These are phyloP conservation scores for Sphaerosporella brunnea DNA, from an alignment of 495 filamentous ascomycete genomes.

Conservation along the genomic window DNA sequence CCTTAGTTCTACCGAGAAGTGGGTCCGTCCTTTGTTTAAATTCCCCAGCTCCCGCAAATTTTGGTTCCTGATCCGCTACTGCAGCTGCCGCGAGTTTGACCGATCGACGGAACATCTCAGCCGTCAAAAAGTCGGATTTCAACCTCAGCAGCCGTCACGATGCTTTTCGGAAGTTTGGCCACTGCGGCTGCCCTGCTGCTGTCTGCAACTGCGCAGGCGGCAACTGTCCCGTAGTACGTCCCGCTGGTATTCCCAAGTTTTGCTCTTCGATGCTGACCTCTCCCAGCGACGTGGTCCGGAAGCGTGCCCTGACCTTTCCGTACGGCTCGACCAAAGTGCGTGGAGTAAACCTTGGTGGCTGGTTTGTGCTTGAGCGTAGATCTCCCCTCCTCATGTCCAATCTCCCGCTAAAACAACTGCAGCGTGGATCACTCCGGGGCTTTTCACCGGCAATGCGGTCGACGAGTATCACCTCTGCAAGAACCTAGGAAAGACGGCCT, in stretches of 20 bases:
- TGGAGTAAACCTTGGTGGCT: constrained; percentile 61
- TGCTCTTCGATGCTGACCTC: background rate
- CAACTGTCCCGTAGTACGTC: background rate
- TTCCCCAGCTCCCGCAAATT: too few species aligned
- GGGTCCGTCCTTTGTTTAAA: too few species aligned
- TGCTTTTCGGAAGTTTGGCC: background rate
- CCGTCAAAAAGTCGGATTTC: too few species aligned
- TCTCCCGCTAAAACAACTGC: constrained; percentile 8
- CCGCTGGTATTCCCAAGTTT: background rate
- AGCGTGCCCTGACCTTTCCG: constrained; percentile 13
- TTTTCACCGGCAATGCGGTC: constrained; percentile 38
- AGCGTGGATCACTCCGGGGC: constrained; percentile 49
- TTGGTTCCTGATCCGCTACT: too few species aligned
- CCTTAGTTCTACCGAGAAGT: too few species aligned
- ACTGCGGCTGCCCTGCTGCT: constrained; percentile 1
- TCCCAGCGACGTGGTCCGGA: constrained; percentile 11
- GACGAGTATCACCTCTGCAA: constrained; percentile 46
- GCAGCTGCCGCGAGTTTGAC: too few species aligned
- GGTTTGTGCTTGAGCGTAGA: constrained; percentile 49
- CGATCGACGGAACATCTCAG: too few species aligned
- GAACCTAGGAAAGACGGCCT: constrained; percentile 35
- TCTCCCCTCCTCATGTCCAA: background rate
- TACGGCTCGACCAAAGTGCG: constrained; percentile 30
- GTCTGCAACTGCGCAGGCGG: background rate
- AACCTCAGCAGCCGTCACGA: too few species aligned